Evolutionary conservation across 129 eudicot genomes (phyloP).

Genomic region (Gnaphalium uliginosum): DNA sequence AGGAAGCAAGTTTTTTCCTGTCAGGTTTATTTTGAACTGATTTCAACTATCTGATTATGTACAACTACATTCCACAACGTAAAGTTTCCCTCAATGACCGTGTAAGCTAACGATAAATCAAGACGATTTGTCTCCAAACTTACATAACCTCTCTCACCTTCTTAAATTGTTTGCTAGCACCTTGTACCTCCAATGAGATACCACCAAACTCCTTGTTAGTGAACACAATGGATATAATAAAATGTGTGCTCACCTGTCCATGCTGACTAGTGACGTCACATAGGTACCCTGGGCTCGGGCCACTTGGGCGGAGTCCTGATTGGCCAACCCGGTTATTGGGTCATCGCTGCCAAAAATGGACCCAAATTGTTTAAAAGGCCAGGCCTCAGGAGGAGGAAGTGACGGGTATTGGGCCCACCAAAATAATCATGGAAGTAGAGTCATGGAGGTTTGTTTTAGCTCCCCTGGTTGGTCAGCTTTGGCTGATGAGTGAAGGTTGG

Average conservation of each 20-base stretch:
- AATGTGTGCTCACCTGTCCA: slow-evolving; percentile 19
- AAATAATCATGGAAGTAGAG: neutral
- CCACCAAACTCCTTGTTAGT: slow-evolving; percentile 31
- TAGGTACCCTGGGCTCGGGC: neutral
- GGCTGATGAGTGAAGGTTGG: slow-evolving; percentile 4
- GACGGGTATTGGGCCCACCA: neutral
- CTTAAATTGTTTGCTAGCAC: slow-evolving; percentile 34
- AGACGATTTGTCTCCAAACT: slow-evolving; percentile 30
- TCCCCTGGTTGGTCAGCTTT: slow-evolving; percentile 4
- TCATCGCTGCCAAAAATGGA: slow-evolving; percentile 21
- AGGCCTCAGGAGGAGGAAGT: no score
- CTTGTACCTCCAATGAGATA: slow-evolving; percentile 41
- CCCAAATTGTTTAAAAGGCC: no score
- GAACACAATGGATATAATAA: slow-evolving; percentile 32
- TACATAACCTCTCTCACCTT: slow-evolving; percentile 27
- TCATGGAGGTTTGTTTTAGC: slow-evolving; percentile 19
- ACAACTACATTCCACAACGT: slow-evolving; percentile 1
- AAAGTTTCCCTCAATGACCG: slow-evolving; percentile 11
- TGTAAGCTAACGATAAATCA: slow-evolving; percentile 1
- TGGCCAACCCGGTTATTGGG: neutral
- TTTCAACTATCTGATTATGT: no score
- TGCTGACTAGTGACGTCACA: slow-evolving; percentile 17
- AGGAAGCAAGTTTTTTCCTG: no score
- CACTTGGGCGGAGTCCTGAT: neutral
- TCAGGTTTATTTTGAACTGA: no score